These are phyloP conservation scores for Linnemannia schmuckeri DNA, from an alignment of 192 early-diverging fungal species.

Conservation along the genomic window DNA sequence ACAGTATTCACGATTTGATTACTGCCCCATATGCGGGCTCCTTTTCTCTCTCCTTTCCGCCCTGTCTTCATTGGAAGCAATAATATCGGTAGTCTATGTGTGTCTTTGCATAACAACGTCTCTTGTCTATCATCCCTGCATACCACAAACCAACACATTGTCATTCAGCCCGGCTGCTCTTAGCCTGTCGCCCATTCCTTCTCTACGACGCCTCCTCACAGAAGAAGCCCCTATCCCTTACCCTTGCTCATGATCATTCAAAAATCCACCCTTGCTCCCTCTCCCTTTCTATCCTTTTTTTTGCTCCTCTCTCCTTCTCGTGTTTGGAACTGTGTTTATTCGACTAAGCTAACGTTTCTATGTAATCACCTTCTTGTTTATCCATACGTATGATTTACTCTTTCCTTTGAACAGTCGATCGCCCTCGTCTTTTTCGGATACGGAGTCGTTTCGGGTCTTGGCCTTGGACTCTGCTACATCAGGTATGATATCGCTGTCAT, in stretches of 20 bases:
- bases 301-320: not conserved
- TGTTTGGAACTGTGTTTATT: not conserved
- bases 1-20: no score
- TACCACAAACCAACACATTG: not conserved
- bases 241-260: not conserved
- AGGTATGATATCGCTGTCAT: conserved; percentile 18
- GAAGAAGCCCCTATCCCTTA: not conserved
- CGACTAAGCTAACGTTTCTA: not conserved
- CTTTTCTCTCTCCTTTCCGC: not conserved
- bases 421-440: conserved; percentile 74
- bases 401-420: conserved; percentile 42
- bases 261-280: not conserved
- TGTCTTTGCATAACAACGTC: not conserved
- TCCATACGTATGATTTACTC: not conserved
- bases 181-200: no score
- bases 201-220: no score
- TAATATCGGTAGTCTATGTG: not conserved
- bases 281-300: not conserved
- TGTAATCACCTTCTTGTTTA: not conserved
- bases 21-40: no score
- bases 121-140: not conserved
- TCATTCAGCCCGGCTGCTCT: not conserved
- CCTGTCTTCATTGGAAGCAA: not conserved
- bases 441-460: conserved; percentile 71
- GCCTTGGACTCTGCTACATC: conserved; percentile 75